Conservation (phyloP, 257 asterid genomes). For the Solanum pinnatisectum region DNA sequence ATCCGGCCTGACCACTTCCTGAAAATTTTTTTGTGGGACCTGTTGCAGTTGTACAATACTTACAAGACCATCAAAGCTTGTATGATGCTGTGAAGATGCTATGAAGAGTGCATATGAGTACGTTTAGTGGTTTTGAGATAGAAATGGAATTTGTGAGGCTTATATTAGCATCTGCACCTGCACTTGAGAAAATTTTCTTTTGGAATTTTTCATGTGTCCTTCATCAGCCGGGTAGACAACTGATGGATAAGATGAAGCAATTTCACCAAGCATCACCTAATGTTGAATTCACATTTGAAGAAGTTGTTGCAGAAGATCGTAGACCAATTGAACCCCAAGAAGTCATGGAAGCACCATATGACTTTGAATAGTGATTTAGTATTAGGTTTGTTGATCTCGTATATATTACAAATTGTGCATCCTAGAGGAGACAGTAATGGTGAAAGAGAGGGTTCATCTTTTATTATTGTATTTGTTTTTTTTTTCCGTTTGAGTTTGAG, state of each 20-base stretch:
- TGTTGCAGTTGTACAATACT: constrained; percentile 29
- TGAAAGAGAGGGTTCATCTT: too few species aligned
- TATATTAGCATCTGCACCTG: constrained; percentile 42
- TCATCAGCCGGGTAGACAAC: constrained; percentile 35
- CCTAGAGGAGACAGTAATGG: too few species aligned
- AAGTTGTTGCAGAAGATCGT: background rate
- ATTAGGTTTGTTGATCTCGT: background rate
- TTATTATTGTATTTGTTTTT: too few species aligned
- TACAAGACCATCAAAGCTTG: constrained; percentile 29
- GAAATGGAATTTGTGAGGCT: constrained; percentile 55
- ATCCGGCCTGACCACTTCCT: background rate
- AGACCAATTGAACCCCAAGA: background rate
- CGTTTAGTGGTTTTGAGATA: constrained; percentile 8
- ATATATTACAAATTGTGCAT: too few species aligned
- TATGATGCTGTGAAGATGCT: constrained; percentile 22
- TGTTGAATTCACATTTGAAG: constrained; percentile 18
- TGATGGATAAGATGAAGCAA: constrained; percentile 38
- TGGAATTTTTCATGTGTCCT: constrained; percentile 19
- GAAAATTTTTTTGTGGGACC: constrained; percentile 4
- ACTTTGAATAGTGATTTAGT: background rate
- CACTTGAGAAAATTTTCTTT: constrained; percentile 40
- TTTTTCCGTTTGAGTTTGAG: too few species aligned
- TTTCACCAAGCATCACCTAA: constrained; percentile 43
- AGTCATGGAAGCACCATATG: background rate
- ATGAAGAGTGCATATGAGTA: background rate